A percentile compares a stretch with the other conserved stretches of the same genome.
These are phyloP conservation scores for Murraya koenigii DNA, from an alignment of 345 rosid genomes.

Conservation along the genomic window DNA sequence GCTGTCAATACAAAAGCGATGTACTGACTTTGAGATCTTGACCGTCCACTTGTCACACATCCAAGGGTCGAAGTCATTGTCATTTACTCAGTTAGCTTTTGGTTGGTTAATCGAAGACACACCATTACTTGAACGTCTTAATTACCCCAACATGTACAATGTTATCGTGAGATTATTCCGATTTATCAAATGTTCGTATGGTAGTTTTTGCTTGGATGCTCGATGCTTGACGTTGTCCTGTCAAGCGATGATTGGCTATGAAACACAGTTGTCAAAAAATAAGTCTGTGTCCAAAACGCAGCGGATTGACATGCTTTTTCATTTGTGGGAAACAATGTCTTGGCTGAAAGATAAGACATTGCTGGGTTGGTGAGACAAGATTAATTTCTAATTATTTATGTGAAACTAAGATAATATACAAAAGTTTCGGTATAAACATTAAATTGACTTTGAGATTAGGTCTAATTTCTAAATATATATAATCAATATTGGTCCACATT, in stretches of 20 bases:
- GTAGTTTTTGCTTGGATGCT: too few relatives aligned
- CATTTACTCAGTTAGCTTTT: background rate
- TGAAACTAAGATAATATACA: too few relatives aligned
- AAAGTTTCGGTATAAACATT: too few relatives aligned
- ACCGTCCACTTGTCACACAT: conserved; percentile 10
- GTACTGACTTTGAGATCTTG: background rate
- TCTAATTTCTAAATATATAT: too few relatives aligned
- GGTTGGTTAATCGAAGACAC: background rate
- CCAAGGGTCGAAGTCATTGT: background rate
- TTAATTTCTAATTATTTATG: background rate
- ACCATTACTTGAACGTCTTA: conserved; percentile 18
- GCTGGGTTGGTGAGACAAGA: background rate
- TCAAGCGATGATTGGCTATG: background rate
- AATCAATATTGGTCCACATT: too few relatives aligned
- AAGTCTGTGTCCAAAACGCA: background rate
- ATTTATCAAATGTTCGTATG: background rate
- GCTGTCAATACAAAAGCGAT: background rate
- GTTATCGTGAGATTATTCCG: background rate
- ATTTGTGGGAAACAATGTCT: background rate
- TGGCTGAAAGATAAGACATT: background rate
- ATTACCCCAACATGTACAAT: conserved; percentile 5
- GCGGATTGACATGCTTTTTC: background rate
- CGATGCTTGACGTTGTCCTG: background rate
- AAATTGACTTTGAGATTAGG: too few relatives aligned
- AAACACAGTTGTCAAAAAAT: background rate